Evolutionary conservation across 371 early-diverging fungal genomes (phyloP), one percentile per base, ranked within the genome.

Genomic region (Mucor lusitanicus): DNA sequence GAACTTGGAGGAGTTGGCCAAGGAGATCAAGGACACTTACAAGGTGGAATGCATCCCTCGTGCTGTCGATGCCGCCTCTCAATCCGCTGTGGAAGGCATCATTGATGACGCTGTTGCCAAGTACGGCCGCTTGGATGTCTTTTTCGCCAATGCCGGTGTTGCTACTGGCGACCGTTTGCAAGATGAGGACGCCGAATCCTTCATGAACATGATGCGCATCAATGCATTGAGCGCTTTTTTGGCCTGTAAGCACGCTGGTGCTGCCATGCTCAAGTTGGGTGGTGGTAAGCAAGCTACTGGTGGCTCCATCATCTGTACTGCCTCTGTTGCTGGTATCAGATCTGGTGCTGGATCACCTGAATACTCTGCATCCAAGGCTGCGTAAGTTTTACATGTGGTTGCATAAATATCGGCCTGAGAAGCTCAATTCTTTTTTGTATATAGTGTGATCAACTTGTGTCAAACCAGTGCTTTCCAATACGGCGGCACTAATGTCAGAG

Each of bases 61-160:
- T 19, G 77, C 73, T 3, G 77, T 86, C 6, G 85, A 86, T 71
- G 86, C 86, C 11, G 75, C 86, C 3, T 75, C 77, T 8, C 69
- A 72, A 7, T 46, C 53, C 4, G 83, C 69, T 61, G 79, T 86
- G 0, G 65, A 70, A 6, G 63, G 48, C 12, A 58, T 84, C 40
- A 72, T 83, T 48, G 56, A 78, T 19, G 78, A 83, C 33, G 83
- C 84, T 2, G 63, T 85, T 37, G 63, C 65, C 3, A 61, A 37
- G 2, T 83, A 70, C 61, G 85, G 86, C 21, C 71, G 86, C 27
- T 62, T 86, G 27, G 86, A 86, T 63, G 85, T 86, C 30, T 86
- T 85, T 48, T 82, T 86, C 54, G 86, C 86, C 9, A 86, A 74
- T 67, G 85, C 85, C 19, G 85, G 85, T 56, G 53, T 75, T n/a